Evolutionary conservation across 2,329 filamentous ascomycete species (phyloP), one percentile per base, ranked within the genome.

Genomic region (Colletotrichum sidae): DNA sequence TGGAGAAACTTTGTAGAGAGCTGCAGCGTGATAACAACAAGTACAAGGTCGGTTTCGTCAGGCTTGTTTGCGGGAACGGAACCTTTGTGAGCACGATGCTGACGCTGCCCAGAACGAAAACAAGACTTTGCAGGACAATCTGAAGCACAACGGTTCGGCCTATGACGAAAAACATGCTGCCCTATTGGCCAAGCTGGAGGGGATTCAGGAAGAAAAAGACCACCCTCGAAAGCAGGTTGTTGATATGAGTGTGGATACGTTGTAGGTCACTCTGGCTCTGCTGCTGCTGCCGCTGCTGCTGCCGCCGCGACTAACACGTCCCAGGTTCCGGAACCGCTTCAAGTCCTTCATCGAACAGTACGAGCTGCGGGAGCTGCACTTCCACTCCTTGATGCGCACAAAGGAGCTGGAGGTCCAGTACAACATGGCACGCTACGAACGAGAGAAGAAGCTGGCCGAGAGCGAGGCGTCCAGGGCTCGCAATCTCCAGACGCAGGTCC

Each of bases 1-100:
- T 99, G 50, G 96, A 99, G 79, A 99, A 98, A 76, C 84, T 99
- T 38, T 97, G 94, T 73, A 86, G 96, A 61, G 96, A 99, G 78
- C 85, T 99, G 60, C 96, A 96, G 67, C 92, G 95, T 72, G 96
- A 99, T 75, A 99, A 99, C 78, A 98, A 98, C 80, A 96, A 97
- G 80, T 89, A 99, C 70, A 98, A 98, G 90, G 93, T 96, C 79
- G 71, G 81, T 33, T 15, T 38, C 41, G 13, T 15, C 15, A 51
- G 8, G 12, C 76, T 68, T 39, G 42, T n/a, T 25, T 9, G 17
- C 11, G 35, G 25, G 8, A n/a, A 44, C 13, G 8, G 4, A 35
- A 12, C 51, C 17, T 15, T 44, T n/a, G 44, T 35, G 51, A 41
- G 39, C 37, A 34, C 10, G 38, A 51, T 35, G 45, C 63, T 60